Evolutionary conservation across 176 grass and related monocot species (phyloP).

Genomic region (maize (Zea mays)): DNA sequence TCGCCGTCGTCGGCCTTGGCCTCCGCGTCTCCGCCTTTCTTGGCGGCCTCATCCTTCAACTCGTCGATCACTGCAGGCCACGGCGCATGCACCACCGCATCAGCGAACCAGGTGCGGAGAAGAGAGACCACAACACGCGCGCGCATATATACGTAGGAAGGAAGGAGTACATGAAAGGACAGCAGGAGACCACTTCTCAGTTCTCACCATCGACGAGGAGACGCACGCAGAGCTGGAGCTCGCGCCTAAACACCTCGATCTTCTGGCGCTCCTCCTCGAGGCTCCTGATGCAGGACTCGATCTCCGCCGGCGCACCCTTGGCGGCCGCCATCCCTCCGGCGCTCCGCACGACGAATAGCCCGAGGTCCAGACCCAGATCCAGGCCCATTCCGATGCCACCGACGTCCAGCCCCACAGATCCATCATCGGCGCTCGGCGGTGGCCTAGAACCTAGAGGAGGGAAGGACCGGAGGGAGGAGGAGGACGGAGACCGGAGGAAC

Average conservation of each 20-base stretch:
- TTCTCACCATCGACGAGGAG: too few species aligned
- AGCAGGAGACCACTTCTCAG: too few species aligned
- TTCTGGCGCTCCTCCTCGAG: too few species aligned
- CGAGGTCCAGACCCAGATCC: slow-evolving; percentile 62
- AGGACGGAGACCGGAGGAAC: too few species aligned
- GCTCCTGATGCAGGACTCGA: too few species aligned
- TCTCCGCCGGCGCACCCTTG: slow-evolving; percentile 36
- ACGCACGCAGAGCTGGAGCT: too few species aligned
- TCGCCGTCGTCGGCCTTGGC: slow-evolving; percentile 46
- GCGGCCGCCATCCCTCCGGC: slow-evolving; percentile 48
- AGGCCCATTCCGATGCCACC: slow-evolving; percentile 52
- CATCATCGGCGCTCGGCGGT: too few species aligned
- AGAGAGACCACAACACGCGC: background rate
- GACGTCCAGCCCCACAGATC: slow-evolving; percentile 48
- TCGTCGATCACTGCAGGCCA: slow-evolving; percentile 64
- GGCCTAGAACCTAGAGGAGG: too few species aligned
- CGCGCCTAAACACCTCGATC: too few species aligned
- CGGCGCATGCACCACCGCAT: background rate
- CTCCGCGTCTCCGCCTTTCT: slow-evolving; percentile 35
- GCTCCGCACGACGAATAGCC: slow-evolving; percentile 47
- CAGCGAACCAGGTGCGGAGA: slow-evolving; percentile 5
- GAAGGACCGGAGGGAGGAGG: too few species aligned
- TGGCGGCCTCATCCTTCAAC: slow-evolving; percentile 61
- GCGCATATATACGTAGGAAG: too few species aligned
- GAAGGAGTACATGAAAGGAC: too few species aligned